Evolutionary conservation across 176 grass and related monocot genomes (phyloP).

Genomic region (Triticum dicoccoides): DNA sequence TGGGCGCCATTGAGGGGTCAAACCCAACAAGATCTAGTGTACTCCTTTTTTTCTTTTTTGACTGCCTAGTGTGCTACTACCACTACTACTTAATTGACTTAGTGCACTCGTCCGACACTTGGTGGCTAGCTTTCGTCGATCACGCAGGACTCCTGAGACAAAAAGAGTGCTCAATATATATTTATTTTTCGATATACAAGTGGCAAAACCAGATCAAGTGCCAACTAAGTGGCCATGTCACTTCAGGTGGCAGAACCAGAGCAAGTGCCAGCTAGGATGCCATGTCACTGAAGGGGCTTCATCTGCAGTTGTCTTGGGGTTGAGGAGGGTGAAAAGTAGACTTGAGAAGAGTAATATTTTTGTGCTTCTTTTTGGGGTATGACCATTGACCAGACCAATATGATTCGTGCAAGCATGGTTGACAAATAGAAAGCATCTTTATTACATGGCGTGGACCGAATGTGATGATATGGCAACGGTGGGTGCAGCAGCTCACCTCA

Average conservation of each 20-base stretch:
- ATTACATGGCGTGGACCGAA: not conserved
- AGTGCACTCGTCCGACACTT: not conserved
- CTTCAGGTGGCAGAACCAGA: not conserved
- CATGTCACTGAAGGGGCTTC: not conserved
- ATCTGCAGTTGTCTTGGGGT: not conserved
- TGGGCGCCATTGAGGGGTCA: constrained; percentile 1
- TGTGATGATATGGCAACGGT: constrained; percentile 8
- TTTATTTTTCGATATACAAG: not conserved
- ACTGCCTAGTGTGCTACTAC: not conserved
- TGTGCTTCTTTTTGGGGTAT: not conserved
- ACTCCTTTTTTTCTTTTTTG: not conserved
- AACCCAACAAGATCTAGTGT: constrained; percentile 13
- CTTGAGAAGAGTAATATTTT: not conserved
- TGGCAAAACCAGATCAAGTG: not conserved
- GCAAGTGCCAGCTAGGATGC: not conserved
- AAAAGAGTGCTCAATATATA: not conserved
- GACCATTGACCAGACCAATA: not conserved
- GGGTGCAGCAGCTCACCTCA: not conserved
- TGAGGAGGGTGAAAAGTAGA: not conserved
- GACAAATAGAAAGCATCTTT: not conserved
- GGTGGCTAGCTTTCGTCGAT: not conserved
- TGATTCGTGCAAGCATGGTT: not conserved
- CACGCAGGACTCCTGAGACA: not conserved
- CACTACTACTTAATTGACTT: not conserved
- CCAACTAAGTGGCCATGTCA: not conserved